Percentiles rank a stretch among this genome's conserved stretches.
Conservation (phyloP, 2,329 filamentous ascomycete genomes). For the Cordyceps tenuipes region DNA sequence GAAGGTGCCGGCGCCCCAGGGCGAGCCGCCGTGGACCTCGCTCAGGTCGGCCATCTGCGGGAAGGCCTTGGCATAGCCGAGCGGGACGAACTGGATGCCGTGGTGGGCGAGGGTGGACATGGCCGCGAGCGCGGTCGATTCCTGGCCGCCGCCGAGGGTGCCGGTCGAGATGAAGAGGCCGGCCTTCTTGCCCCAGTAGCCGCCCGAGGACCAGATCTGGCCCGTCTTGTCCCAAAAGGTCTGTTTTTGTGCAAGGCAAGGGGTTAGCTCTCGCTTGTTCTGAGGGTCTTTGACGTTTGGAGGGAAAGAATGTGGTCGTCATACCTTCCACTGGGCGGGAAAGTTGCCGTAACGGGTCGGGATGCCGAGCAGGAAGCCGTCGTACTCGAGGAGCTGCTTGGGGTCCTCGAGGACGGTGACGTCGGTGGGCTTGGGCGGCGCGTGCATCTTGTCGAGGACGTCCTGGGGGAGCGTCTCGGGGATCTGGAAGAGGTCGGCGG, state of each 20-base stretch:
- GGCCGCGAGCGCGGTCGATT: slow-evolving; percentile 70
- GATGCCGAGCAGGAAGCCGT: slow-evolving; percentile 87
- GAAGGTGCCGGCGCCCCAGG: slow-evolving; percentile 95
- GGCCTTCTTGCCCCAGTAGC: slow-evolving; percentile 78
- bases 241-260: slow-evolving; percentile 16
- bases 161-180: slow-evolving; percentile 88
- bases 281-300: background rate
- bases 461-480: slow-evolving; percentile 79
- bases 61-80: slow-evolving; percentile 83
- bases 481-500: slow-evolving; percentile 77
- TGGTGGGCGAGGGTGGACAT: slow-evolving; percentile 88
- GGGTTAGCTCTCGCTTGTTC: background rate
- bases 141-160: slow-evolving; percentile 81
- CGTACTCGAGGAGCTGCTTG: slow-evolving; percentile 60
- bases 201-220: slow-evolving; percentile 70
- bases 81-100: slow-evolving; percentile 91
- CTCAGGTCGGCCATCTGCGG: slow-evolving; percentile 57
- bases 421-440: slow-evolving; percentile 62
- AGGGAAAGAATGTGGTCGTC: background rate
- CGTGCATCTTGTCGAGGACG: slow-evolving; percentile 84
- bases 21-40: slow-evolving; percentile 77
- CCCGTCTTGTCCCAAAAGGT: slow-evolving; percentile 87
- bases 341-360: slow-evolving; percentile 97
- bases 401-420: slow-evolving; percentile 56
- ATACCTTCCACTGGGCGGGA: slow-evolving; percentile 85